Base-by-base conservation (phyloP, 768 basidiomycete species). In the Coprinopsis marcescibilis region DNA sequence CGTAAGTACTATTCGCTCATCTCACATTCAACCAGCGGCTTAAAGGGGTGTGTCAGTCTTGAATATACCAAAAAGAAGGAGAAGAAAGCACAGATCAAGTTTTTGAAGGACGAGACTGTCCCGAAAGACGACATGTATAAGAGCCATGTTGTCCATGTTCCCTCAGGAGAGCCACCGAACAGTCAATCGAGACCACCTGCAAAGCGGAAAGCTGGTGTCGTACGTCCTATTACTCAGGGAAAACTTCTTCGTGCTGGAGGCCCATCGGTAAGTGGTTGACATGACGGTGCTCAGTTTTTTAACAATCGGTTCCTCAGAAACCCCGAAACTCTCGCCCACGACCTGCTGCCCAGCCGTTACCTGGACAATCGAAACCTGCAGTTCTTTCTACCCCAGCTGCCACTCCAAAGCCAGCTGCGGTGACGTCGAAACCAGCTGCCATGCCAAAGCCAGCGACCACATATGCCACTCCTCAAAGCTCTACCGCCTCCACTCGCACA, bases 61-160 rank as follows among this genome's bases (percentile, higher is more conserved):
- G 81, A 89, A 47, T 98, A 97, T 63, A 73, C 75, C 33, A 98
- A 99, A 76, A 99, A 99, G 78, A 98, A 92, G 67, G 94, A 94
- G 53, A 99, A 98, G 70, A 81, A 81, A 59, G 81, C 85, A 3
- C 73, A 79, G 44, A 90, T 99, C 65, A 86, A 85, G 62, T 85
- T 90, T 52, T 63, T 84, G 57, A 95, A 89, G 71, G 93, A 97
- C 60, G 94, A 98, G 65, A 80, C 83, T 6, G 69, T 95, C 15
- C 67, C 61, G 10, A 80, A 78, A 46, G 83, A 86, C 50, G 96
- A 92, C 59, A 57, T 78, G 8, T 99, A 99, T 69, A 99, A 98
- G 77, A 94, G 90, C 55, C 90, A 94, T 58, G 77, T 80, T 1
- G 85, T 99, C 14, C 82, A 83, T 50, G 92, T 97, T 2, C 74